Conservation (phyloP, 768 basidiomycete genomes). For the Termitomyces sp. region DNA sequence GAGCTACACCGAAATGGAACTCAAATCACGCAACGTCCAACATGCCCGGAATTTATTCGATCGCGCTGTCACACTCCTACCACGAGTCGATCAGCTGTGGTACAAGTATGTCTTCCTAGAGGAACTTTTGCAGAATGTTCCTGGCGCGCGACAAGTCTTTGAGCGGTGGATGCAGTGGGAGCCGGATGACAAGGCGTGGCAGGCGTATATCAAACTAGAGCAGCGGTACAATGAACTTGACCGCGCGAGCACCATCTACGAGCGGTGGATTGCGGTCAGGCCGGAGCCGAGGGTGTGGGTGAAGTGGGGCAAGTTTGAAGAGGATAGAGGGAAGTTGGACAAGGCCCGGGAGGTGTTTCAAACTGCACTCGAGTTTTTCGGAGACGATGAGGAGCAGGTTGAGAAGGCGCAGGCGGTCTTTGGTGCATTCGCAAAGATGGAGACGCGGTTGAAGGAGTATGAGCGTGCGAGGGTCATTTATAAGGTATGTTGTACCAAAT, state of each 20-base stretch:
- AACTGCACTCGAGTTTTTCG: constrained; percentile 85
- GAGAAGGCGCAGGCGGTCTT: constrained; percentile 97
- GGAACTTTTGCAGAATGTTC: constrained; percentile 92
- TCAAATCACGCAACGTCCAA: constrained; percentile 96
- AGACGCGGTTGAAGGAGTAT: constrained; percentile 91
- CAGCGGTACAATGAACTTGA: constrained; percentile 89
- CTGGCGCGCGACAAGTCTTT: constrained; percentile 95
- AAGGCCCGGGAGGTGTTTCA: constrained; percentile 87
- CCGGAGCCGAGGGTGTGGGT: constrained; percentile 80
- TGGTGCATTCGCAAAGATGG: constrained; percentile 94
- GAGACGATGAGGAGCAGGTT: constrained; percentile 85
- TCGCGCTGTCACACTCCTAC: constrained; percentile 92
- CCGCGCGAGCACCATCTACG: constrained; percentile 88
- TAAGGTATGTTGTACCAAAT: constrained; percentile 52
- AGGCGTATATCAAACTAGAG: constrained; percentile 98
- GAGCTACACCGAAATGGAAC: constrained; percentile 93
- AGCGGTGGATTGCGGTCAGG: constrained; percentile 76
- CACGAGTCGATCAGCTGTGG: constrained; percentile 96
- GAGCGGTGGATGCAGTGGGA: constrained; percentile 99
- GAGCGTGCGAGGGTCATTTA: constrained; percentile 96
- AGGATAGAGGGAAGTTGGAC: constrained; percentile 66
- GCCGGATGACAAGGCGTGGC: constrained; percentile 99
- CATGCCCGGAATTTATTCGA: constrained; percentile 97
- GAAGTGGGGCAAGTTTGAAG: constrained; percentile 87
- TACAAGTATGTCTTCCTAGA: constrained; percentile 99